Percentiles rank a stretch among this genome's conserved stretches.
These are phyloP conservation scores for Colletotrichum aenigma DNA, from an alignment of 2,329 filamentous ascomycete genomes.

Conservation along the genomic window DNA sequence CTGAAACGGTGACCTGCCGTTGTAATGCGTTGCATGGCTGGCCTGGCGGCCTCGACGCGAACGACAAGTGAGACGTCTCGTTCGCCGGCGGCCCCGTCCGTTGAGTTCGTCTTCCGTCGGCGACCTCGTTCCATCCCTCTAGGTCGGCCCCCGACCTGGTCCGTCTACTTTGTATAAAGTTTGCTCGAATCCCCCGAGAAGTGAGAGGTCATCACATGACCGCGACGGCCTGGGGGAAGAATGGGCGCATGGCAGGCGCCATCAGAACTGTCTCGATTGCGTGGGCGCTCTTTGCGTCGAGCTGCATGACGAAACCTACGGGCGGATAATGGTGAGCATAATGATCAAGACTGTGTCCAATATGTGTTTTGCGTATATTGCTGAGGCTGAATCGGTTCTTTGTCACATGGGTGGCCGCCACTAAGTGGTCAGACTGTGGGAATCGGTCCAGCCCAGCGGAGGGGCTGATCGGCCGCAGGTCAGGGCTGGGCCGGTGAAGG, in stretches of 20 bases:
- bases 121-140: background rate
- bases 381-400: background rate
- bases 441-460: background rate
- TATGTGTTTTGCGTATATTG: background rate
- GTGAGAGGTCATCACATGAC: background rate
- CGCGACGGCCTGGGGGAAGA: background rate
- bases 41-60: background rate
- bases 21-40: background rate
- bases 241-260: background rate
- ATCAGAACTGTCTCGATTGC: background rate
- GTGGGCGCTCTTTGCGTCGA: conserved; percentile 7
- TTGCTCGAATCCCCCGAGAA: background rate
- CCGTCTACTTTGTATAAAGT: background rate
- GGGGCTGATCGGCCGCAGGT: background rate
- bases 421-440: conserved; percentile 2
- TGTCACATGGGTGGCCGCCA: conserved; percentile 5
- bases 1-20: background rate
- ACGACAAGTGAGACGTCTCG: background rate
- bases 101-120: background rate
- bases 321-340: background rate
- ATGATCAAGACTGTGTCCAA: background rate
- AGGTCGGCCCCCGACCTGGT: background rate
- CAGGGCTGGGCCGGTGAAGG: background rate
- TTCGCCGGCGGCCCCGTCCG: background rate
- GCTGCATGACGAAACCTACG: conserved; percentile 9